Evolutionary conservation across 805 yeast genomes (phyloP).

Genomic region (Wickerhamiella slavikovae): DNA sequence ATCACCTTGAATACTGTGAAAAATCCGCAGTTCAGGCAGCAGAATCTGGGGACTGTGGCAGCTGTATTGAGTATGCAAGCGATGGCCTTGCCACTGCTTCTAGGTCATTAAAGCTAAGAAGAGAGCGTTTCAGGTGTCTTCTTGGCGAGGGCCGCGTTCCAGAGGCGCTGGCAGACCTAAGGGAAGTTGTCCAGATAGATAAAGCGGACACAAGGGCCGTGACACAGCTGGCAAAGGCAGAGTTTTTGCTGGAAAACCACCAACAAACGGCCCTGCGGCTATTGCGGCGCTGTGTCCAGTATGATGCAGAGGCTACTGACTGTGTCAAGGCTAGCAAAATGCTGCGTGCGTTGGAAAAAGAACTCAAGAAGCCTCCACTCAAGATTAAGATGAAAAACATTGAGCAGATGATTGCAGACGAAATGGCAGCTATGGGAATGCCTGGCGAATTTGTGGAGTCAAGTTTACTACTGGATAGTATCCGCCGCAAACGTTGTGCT

Average conservation of each 20-base stretch:
- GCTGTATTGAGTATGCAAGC: constrained; percentile 12
- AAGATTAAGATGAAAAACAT: constrained; percentile 5
- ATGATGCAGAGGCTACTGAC: constrained; percentile 47
- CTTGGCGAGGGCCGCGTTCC: constrained; percentile 14
- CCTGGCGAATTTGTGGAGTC: constrained; percentile 6
- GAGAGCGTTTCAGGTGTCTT: constrained; percentile 17
- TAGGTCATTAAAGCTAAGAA: constrained; percentile 10
- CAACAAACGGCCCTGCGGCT: constrained; percentile 30
- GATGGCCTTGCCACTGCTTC: constrained; percentile 16
- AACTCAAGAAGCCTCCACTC: constrained; percentile 8
- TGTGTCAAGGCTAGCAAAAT: constrained; percentile 28
- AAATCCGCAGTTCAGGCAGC: constrained; percentile 6
- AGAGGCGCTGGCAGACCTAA: constrained; percentile 19
- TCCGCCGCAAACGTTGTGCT: constrained; percentile 12
- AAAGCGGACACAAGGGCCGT: constrained; percentile 12
- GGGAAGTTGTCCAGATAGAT: constrained; percentile 12
- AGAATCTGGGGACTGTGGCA: constrained; percentile 7
- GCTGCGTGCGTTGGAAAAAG: constrained; percentile 13
- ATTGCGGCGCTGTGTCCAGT: constrained; percentile 48
- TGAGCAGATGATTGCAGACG: constrained; percentile 1
- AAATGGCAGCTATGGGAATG: constrained; percentile 5
- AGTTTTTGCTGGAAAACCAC: constrained; percentile 23
- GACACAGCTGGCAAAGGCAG: constrained; percentile 26
- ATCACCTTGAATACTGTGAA: constrained; percentile 3
- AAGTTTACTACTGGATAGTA: constrained; percentile 8